A percentile compares a stretch with the other conserved stretches of the same genome.
These are phyloP conservation scores for Colletotrichum gloeosporioides DNA, from an alignment of 2,329 filamentous ascomycete species.

Conservation along the genomic window DNA sequence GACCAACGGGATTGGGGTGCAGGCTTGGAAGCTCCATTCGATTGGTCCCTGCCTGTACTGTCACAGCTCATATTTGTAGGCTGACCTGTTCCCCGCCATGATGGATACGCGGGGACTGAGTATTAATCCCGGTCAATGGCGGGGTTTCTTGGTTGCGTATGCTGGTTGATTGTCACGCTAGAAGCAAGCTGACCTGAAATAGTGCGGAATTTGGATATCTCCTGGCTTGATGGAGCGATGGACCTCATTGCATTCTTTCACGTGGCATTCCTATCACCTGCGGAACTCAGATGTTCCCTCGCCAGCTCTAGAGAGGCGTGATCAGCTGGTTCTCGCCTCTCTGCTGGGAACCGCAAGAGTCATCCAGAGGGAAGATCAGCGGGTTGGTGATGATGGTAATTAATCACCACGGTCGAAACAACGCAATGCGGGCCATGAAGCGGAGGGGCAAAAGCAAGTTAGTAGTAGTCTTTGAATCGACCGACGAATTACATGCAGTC, in stretches of 20 bases:
- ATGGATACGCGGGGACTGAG: not conserved
- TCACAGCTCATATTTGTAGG: not conserved
- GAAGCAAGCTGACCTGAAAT: not conserved
- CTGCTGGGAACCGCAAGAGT: not conserved
- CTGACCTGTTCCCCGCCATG: not conserved
- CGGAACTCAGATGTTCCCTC: not conserved
- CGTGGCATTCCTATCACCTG: not conserved
- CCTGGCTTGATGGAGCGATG: not conserved
- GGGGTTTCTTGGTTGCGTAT: not conserved
- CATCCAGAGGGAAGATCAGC: not conserved
- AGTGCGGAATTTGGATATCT: not conserved
- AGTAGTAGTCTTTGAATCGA: not conserved
- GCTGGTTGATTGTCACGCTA: not conserved
- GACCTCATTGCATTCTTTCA: not conserved
- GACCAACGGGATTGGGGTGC: not conserved
- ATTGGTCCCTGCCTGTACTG: not conserved
- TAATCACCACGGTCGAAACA: not conserved
- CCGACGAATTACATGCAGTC: constrained; percentile 21
- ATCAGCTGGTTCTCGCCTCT: not conserved
- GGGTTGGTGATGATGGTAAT: not conserved
- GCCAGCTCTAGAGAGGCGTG: not conserved
- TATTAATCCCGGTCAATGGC: not conserved
- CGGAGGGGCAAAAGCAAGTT: not conserved
- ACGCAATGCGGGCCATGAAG: not conserved
- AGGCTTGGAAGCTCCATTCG: not conserved